phyloP scores from a whole-genome alignment of 768 basidiomycete species.

The Hydnum rufescens region DNA sequence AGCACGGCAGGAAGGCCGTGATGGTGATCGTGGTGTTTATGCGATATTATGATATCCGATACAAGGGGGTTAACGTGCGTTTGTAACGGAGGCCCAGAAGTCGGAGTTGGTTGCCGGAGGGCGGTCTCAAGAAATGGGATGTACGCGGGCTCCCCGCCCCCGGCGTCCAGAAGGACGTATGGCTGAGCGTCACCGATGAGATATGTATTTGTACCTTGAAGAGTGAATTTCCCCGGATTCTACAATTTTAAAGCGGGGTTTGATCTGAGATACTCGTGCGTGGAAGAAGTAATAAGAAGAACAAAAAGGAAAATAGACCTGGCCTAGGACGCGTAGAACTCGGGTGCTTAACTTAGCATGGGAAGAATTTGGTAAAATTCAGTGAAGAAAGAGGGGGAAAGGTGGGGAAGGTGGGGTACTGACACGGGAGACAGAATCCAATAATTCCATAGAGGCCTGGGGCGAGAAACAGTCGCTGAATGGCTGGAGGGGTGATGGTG shows the following conservation, averaged over 20 bases:
- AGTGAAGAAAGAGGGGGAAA: background rate
- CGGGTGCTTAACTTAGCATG: slow-evolving; percentile 38
- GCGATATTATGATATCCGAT: slow-evolving; percentile 81
- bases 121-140: slow-evolving; percentile 36
- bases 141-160: slow-evolving; percentile 52
- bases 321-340: slow-evolving; percentile 51
- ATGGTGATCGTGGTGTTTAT: slow-evolving; percentile 78
- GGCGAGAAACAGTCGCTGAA: background rate
- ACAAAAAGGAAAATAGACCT: slow-evolving; percentile 27
- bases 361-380: background rate
- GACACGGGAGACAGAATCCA: slow-evolving; percentile 30
- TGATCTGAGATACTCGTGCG: background rate
- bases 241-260: slow-evolving; percentile 15
- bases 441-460: slow-evolving; percentile 23
- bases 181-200: slow-evolving; percentile 50
- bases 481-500: background rate
- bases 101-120: background rate
- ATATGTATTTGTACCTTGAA: slow-evolving; percentile 74
- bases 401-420: slow-evolving; percentile 7
- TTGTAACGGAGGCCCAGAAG: background rate
- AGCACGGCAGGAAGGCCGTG: slow-evolving; percentile 58
- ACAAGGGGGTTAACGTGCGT: slow-evolving; percentile 27
- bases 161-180: slow-evolving; percentile 68
- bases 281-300: slow-evolving; percentile 2
- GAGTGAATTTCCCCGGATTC: slow-evolving; percentile 77